A percentile compares a stretch with the other conserved stretches of the same genome.
These are phyloP conservation scores for Entomortierella parvispora DNA, from an alignment of 192 early-diverging fungal species.

Conservation along the genomic window DNA sequence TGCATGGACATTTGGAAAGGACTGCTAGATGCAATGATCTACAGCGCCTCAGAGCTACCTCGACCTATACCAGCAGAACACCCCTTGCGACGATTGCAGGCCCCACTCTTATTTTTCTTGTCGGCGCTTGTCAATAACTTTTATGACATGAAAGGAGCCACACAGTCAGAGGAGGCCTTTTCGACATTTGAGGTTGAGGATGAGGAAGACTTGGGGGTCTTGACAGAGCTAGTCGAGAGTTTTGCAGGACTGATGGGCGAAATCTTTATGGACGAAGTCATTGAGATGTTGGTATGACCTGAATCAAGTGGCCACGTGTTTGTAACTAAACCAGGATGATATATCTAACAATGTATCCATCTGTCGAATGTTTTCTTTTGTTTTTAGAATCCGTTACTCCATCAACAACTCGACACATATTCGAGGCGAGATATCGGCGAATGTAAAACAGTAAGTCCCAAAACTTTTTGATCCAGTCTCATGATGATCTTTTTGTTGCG, in stretches of 20 bases:
- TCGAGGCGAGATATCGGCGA: slow-evolving; percentile 33
- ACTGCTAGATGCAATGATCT: slow-evolving; percentile 26
- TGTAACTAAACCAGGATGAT: neutral
- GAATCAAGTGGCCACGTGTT: neutral
- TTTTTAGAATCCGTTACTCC: slow-evolving; percentile 37
- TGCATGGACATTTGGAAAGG: slow-evolving; percentile 49
- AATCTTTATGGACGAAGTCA: slow-evolving; percentile 46
- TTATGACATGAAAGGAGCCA: slow-evolving; percentile 51
- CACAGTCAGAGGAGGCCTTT: slow-evolving; percentile 43
- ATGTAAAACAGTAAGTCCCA: slow-evolving; percentile 34
- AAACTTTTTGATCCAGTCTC: too few relatives aligned
- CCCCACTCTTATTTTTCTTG: slow-evolving; percentile 33
- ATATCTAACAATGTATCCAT: neutral
- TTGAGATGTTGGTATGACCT: slow-evolving; percentile 39
- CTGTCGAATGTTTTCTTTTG: neutral
- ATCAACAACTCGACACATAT: slow-evolving; percentile 28
- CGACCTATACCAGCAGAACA: slow-evolving; percentile 35
- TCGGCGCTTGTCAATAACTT: slow-evolving; percentile 43
- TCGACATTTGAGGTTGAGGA: slow-evolving; percentile 47
- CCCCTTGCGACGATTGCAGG: slow-evolving; percentile 35
- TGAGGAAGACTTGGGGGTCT: slow-evolving; percentile 37
- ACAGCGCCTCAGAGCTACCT: slow-evolving; percentile 18
- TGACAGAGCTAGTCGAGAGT: slow-evolving; percentile 44
- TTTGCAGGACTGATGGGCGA: slow-evolving; percentile 44
- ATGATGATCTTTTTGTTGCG: too few relatives aligned